Evolutionary conservation across 2,329 filamentous ascomycete species (phyloP).

Genomic region (Colletotrichum cordylinicola): DNA sequence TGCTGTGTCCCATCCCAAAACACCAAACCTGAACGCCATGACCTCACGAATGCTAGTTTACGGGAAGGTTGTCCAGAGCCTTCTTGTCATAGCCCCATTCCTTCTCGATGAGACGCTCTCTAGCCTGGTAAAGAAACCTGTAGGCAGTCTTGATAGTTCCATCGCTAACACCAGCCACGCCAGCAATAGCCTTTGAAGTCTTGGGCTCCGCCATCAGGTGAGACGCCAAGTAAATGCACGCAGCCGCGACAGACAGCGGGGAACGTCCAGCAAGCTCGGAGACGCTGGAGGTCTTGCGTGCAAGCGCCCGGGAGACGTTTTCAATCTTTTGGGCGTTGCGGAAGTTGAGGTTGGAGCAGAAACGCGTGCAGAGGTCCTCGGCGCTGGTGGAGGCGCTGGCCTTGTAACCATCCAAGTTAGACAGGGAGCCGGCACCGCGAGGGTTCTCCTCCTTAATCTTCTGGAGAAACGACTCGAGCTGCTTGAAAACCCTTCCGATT

Average conservation of each 20-base stretch:
- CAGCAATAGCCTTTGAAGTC: constrained; percentile 84
- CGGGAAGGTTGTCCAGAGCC: constrained; percentile 74
- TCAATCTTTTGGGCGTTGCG: constrained; percentile 76
- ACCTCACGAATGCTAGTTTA: constrained; percentile 3
- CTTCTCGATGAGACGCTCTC: constrained; percentile 75
- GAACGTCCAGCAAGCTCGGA: constrained; percentile 90
- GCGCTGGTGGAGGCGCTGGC: constrained; percentile 80
- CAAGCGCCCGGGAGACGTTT: constrained; percentile 80
- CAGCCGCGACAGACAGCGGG: constrained; percentile 90
- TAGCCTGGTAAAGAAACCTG: constrained; percentile 80
- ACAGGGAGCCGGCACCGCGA: constrained; percentile 52
- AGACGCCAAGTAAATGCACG: constrained; percentile 96
- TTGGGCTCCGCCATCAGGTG: constrained; percentile 82
- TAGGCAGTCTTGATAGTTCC: constrained; percentile 97
- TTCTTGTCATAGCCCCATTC: constrained; percentile 77
- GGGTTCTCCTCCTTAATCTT: constrained; percentile 71
- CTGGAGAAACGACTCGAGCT: constrained; percentile 85
- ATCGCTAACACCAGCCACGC: constrained; percentile 88
- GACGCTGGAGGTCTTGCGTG: constrained; percentile 76
- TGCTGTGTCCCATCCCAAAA: background rate
- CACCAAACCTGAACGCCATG: background rate
- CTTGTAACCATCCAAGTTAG: constrained; percentile 73
- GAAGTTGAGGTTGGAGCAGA: constrained; percentile 82
- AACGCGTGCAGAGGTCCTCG: constrained; percentile 85
- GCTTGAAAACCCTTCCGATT: constrained; percentile 94